phyloP scores from a whole-genome alignment of 2,329 filamentous ascomycete species.

The Penicillium sp. region DNA sequence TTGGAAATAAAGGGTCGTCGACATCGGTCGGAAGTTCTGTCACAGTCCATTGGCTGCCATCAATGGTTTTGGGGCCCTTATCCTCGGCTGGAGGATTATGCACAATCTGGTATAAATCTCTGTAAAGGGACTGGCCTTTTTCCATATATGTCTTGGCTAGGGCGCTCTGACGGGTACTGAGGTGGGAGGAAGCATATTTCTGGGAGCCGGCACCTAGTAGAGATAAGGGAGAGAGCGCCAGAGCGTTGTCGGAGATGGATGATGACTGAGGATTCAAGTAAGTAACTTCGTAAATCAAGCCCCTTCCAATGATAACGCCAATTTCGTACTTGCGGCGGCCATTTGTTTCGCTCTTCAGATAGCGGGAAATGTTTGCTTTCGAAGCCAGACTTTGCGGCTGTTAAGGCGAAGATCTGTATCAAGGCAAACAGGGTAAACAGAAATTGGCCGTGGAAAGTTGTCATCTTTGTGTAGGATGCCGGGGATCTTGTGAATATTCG shows the following conservation, averaged over 20 bases:
- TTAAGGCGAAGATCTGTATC: neutral
- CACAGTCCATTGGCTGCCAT: neutral
- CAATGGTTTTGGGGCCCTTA: neutral
- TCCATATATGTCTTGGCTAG: neutral
- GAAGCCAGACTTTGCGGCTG: neutral
- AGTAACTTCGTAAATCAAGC: neutral
- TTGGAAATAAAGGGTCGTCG: neutral
- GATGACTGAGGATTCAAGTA: neutral
- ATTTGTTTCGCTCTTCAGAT: neutral
- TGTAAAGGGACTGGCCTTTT: neutral
- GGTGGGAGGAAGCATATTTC: neutral
- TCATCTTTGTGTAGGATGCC: too few relatives aligned
- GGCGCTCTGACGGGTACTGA: neutral
- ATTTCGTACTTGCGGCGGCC: neutral
- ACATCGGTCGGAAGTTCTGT: neutral
- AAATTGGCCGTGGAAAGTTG: too few relatives aligned
- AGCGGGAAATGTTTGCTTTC: neutral
- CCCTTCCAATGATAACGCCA: neutral
- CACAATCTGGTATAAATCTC: neutral
- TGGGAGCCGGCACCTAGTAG: neutral
- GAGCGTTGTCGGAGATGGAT: neutral
- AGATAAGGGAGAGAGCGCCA: neutral
- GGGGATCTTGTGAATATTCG: too few relatives aligned
- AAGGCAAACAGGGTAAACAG: neutral
- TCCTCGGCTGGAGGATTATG: neutral